phyloP scores from a whole-genome alignment of 1,284 basidiomycete genomes.

The Ganoderma leucocontextum region DNA sequence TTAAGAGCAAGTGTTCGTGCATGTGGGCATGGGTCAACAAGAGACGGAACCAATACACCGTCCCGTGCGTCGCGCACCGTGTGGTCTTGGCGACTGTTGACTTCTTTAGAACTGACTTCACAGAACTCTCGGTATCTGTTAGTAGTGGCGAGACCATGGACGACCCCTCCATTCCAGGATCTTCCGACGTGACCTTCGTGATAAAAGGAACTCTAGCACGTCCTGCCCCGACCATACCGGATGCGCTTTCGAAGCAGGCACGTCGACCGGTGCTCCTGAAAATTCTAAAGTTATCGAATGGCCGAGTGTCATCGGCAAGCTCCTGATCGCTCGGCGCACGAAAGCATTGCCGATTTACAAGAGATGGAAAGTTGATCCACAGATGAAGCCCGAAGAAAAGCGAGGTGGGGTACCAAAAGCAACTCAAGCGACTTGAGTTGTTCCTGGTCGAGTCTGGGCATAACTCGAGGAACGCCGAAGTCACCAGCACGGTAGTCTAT shows the following conservation, averaged over 20 bases:
- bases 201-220: not conserved
- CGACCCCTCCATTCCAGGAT: constrained; percentile 16
- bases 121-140: constrained; percentile 24
- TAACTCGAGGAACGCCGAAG: constrained; percentile 18
- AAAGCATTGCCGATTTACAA: not conserved
- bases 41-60: constrained; percentile 9
- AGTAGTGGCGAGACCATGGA: constrained; percentile 7
- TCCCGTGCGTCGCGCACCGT: constrained; percentile 21
- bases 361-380: not conserved
- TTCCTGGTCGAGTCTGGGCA: not conserved
- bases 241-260: not conserved
- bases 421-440: not conserved
- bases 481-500: constrained; percentile 3
- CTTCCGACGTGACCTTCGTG: constrained; percentile 17
- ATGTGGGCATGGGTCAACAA: constrained; percentile 4
- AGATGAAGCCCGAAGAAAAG: not conserved
- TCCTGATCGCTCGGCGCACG: not conserved
- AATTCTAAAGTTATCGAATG: not conserved
- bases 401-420: not conserved
- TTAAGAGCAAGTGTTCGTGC: not conserved
- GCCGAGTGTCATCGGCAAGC: not conserved
- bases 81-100: constrained; percentile 21
- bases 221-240: not conserved
- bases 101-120: constrained; percentile 18
- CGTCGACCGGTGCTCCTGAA: not conserved